phyloP scores from a whole-genome alignment of 2,329 filamentous ascomycete species.

The Cladophialophora bantiana region DNA sequence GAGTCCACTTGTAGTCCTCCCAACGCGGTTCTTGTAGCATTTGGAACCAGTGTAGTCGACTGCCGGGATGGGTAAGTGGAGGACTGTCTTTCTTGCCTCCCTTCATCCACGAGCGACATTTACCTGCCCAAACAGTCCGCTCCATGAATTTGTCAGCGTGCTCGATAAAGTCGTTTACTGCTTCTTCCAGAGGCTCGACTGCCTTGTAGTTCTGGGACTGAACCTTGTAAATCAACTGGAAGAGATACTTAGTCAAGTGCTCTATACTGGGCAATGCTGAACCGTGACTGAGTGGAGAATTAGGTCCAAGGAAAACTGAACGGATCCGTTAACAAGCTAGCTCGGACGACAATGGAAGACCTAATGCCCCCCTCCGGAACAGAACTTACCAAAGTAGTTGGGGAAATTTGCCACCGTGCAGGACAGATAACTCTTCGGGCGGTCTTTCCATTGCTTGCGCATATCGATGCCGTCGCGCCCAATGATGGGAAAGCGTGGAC shows the following conservation, averaged over 20 bases:
- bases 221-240: constrained; percentile 47
- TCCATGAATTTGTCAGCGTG: constrained; percentile 56
- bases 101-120: constrained; percentile 52
- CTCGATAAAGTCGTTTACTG: constrained; percentile 45
- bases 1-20: constrained; percentile 49
- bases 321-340: constrained; percentile 24
- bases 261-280: constrained; percentile 52
- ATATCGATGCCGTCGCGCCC: constrained; percentile 43
- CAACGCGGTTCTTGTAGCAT: constrained; percentile 49
- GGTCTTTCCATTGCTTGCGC: constrained; percentile 42
- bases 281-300: constrained; percentile 54
- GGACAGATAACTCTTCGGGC: constrained; percentile 42
- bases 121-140: constrained; percentile 56
- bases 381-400: constrained; percentile 43
- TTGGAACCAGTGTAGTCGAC: constrained; percentile 56
- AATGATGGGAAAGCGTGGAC: constrained; percentile 46
- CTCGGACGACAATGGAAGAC: background rate
- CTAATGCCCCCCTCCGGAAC: background rate
- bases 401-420: constrained; percentile 42
- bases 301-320: constrained; percentile 40
- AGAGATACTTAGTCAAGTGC: constrained; percentile 48
- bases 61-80: constrained; percentile 58
- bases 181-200: constrained; percentile 44
- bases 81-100: constrained; percentile 53
- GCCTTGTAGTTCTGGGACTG: constrained; percentile 52